Conservation (phyloP, 108 stramenopile genomes). For the Fragilaria radians region DNA sequence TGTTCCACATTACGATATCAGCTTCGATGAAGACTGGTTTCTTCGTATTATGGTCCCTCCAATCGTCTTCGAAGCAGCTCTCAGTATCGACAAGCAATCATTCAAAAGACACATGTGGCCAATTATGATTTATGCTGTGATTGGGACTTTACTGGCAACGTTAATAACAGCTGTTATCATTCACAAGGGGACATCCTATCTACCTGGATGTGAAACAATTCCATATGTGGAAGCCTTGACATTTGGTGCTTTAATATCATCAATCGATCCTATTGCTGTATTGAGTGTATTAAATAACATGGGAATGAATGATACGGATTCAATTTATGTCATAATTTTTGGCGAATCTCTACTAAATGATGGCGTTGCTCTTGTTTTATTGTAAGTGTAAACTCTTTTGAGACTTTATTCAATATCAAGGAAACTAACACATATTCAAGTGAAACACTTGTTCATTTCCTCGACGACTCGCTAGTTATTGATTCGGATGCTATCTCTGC, state of each 20-base stretch:
- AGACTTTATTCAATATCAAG: too few relatives aligned
- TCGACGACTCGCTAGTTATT: conserved; percentile 66
- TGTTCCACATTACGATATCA: conserved; percentile 70
- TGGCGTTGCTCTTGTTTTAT: conserved; percentile 78
- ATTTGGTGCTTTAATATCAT: conserved; percentile 85
- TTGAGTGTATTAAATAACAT: conserved; percentile 69
- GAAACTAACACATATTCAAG: too few relatives aligned
- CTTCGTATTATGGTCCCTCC: conserved; percentile 85
- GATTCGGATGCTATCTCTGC: conserved; percentile 49
- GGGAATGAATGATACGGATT: conserved; percentile 68
- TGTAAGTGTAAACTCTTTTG: too few relatives aligned
- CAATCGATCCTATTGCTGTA: conserved; percentile 85
- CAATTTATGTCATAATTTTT: conserved; percentile 85
- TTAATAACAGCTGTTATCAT: conserved; percentile 65
- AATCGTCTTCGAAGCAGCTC: conserved; percentile 85
- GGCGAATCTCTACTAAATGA: conserved; percentile 95
- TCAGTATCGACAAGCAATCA: conserved; percentile 73
- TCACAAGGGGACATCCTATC: conserved; percentile 44
- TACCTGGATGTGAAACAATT: conserved; percentile 38
- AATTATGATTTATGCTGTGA: conserved; percentile 67
- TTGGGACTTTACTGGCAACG: conserved; percentile 76
- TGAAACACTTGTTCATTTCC: conserved; percentile 78
- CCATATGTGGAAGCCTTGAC: conserved; percentile 71
- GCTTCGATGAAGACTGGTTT: conserved; percentile 84
- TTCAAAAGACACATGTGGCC: conserved; percentile 73